A percentile compares a stretch with the other conserved stretches of the same genome.
These are phyloP conservation scores for Triticum timopheevii DNA, from an alignment of 176 grass and related monocot genomes.

Conservation along the genomic window DNA sequence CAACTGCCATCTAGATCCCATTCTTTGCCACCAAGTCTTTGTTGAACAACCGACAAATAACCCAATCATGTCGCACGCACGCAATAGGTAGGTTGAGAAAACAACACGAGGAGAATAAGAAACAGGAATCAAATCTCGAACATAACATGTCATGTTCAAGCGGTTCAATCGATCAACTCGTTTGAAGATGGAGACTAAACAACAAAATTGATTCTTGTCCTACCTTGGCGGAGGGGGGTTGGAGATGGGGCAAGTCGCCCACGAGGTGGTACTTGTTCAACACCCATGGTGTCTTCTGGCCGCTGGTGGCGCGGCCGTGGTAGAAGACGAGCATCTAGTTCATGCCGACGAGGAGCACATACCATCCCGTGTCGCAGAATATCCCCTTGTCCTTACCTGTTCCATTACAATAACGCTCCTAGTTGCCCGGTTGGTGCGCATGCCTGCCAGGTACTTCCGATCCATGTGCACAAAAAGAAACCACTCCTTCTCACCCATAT, in stretches of 20 bases:
- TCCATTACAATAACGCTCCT: too few species aligned
- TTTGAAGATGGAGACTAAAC: background rate
- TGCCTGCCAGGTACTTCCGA: conserved; percentile 86
- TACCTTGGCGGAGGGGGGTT: conserved; percentile 67
- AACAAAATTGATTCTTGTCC: too few species aligned
- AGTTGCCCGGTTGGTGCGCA: conserved; percentile 43
- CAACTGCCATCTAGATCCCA: too few species aligned
- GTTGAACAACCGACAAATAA: background rate
- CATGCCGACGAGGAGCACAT: too few species aligned
- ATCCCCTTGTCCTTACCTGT: too few species aligned
- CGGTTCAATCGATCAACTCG: background rate
- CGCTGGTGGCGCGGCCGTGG: conserved; percentile 47
- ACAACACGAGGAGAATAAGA: too few species aligned
- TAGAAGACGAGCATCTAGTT: too few species aligned
- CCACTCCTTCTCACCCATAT: too few species aligned
- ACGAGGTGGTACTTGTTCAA: conserved; percentile 78
- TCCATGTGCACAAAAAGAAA: background rate
- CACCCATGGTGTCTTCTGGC: conserved; percentile 77
- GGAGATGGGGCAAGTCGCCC: conserved; percentile 41
- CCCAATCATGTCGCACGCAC: background rate
- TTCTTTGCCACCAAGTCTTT: background rate
- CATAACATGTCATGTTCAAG: background rate
- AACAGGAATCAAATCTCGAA: background rate
- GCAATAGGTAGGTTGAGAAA: background rate
- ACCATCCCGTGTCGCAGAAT: too few species aligned